A percentile compares a stretch with the other conserved stretches of the same genome.
Conservation (phyloP, 2,329 filamentous ascomycete species). For the Xylariaceae sp. region DNA sequence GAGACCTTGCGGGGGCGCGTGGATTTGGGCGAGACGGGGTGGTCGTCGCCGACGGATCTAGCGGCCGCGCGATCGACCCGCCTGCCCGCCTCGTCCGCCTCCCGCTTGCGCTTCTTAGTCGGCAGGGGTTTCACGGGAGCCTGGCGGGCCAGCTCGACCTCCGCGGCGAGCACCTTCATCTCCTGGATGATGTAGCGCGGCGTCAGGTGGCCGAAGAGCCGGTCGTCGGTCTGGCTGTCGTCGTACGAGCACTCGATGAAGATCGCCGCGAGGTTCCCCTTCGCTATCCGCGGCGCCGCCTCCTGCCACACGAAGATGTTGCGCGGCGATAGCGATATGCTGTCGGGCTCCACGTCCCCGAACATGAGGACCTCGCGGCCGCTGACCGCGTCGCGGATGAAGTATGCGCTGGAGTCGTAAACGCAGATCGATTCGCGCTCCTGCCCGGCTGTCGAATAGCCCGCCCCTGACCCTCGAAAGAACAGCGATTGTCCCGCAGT, state of each 20-base stretch:
- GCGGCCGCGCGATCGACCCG: constrained; percentile 17
- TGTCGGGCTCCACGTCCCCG: constrained; percentile 93
- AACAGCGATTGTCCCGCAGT: constrained; percentile 29
- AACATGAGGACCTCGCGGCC: constrained; percentile 86
- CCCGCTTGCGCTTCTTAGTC: constrained; percentile 68
- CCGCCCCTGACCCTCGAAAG: constrained; percentile 35
- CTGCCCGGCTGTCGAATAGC: constrained; percentile 19
- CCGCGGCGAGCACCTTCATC: constrained; percentile 68
- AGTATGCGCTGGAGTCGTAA: constrained; percentile 89
- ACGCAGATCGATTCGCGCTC: constrained; percentile 63
- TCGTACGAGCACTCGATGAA: constrained; percentile 97
- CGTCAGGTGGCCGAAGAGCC: constrained; percentile 86
- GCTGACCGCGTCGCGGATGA: constrained; percentile 75
- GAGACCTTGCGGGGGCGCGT: constrained; percentile 34
- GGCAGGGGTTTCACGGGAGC: constrained; percentile 47
- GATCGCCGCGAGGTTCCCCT: constrained; percentile 73
- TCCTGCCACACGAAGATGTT: constrained; percentile 85
- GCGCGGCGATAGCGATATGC: constrained; percentile 76
- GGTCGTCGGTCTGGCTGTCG: constrained; percentile 74
- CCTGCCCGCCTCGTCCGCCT: constrained; percentile 38
- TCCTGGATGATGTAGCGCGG: constrained; percentile 83
- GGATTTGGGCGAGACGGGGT: constrained; percentile 57
- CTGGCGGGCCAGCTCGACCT: constrained; percentile 62
- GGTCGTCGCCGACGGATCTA: constrained; percentile 40
- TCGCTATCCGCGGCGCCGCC: constrained; percentile 80